Base-by-base conservation (phyloP, 2,329 filamentous ascomycete genomes). In the Scedosporium boydii region DNA sequence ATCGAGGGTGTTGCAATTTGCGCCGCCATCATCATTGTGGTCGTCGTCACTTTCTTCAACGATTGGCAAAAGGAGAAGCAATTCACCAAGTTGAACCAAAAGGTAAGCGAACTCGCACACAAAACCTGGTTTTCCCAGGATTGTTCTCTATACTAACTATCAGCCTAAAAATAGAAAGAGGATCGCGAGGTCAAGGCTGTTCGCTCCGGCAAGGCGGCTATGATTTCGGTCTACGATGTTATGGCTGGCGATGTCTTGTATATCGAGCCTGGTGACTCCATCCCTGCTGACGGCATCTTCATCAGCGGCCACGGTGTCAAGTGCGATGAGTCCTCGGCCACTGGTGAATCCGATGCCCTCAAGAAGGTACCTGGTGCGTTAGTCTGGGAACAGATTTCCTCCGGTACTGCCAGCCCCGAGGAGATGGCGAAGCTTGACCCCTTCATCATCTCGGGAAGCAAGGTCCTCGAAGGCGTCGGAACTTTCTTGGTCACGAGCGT, bases 281-380 rank as follows among this genome's bases (percentile, higher is more conserved):
- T 90, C 41, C 87, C 88, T 0, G 87, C 86, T 1, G 88, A 90
- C 69, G 88, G 88, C 4, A 79, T 90, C 60, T 82, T 90, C 64
- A 85, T 90, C 64, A 77, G 80, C 16, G 77, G 77, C 9, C 75
- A 76, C 64, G 71, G 72, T 3, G 68, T 80, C 63, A 77, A 87
- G 71, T 90, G 87, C 68, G 87, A 90, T 67, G 87, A 90, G 69
- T 89, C 86, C 2, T 89, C 87, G 12, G 85, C 86, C 1, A 90
- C 88, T 34, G 87, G 88, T 66, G 88, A 90, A 73, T 90, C 87
- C 0, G 87, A 90, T 67, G 81, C 86, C 58, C 81, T 90, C 72
- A 86, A 84, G 73, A 90, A 91, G 74, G 84, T 80, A 0, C 71
- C 77, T 5, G 86, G 82, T 12, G 78, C 83, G 10, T 78, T 83